Evolutionary conservation across 192 early-diverging fungal species (phyloP).

Genomic region (Chytriomyces confervae): DNA sequence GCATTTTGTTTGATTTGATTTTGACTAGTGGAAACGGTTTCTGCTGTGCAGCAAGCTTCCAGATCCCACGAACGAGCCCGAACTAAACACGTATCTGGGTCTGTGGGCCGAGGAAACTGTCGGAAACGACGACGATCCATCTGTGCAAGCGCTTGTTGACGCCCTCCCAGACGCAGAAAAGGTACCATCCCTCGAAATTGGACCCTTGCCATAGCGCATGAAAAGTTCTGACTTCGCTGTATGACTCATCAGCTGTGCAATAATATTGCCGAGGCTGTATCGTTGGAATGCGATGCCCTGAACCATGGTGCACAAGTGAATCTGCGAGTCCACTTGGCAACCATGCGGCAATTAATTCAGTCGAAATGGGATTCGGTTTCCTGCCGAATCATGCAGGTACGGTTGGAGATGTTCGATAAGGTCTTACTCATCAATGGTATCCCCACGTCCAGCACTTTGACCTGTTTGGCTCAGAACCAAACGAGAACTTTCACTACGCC

Average conservation of each 20-base stretch:
- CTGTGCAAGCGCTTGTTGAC: conserved; percentile 38
- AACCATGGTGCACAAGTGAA: conserved; percentile 21
- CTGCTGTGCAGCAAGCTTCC: conserved; percentile 58
- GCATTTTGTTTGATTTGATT: background rate
- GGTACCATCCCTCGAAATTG: conserved; percentile 18
- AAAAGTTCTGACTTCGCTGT: background rate
- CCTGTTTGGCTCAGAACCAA: conserved; percentile 50
- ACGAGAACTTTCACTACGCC: conserved; percentile 61
- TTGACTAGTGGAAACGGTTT: conserved; percentile 52
- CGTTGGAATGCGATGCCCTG: conserved; percentile 31
- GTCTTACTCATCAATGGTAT: background rate
- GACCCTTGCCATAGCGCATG: background rate
- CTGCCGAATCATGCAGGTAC: conserved; percentile 48
- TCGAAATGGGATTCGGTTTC: conserved; percentile 55
- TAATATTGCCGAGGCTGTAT: conserved; percentile 30
- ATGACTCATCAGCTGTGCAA: conserved; percentile 29
- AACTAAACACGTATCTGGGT: conserved; percentile 55
- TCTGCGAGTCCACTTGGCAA: conserved; percentile 35
- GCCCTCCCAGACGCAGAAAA: conserved; percentile 47
- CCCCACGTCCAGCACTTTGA: conserved; percentile 48
- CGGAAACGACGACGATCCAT: conserved; percentile 44
- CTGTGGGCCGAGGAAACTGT: conserved; percentile 48
- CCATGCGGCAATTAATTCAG: conserved; percentile 43
- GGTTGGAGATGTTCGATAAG: background rate
- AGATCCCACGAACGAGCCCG: conserved; percentile 51